phyloP scores from a whole-genome alignment of 2,329 filamentous ascomycete species.

The Tolypocladium endophyticum region DNA sequence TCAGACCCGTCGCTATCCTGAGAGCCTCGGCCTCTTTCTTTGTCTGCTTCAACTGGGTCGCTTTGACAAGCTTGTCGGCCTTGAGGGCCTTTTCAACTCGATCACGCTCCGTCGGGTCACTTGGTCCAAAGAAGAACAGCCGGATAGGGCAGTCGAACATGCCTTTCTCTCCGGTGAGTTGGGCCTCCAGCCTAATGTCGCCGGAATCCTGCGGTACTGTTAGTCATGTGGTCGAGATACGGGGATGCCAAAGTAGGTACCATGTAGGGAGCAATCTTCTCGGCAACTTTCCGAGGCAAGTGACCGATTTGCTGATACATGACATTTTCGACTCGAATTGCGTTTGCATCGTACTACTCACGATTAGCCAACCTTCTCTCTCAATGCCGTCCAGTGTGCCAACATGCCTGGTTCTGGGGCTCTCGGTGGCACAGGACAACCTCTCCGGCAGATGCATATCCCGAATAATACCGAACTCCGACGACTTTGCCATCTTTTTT shows the following conservation, averaged over 20 bases:
- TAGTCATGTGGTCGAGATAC: no score
- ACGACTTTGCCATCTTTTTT: conserved; percentile 36
- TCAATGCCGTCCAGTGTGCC: not conserved
- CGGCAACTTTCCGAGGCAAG: conserved; percentile 54
- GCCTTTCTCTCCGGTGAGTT: conserved; percentile 56
- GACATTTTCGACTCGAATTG: conserved; percentile 70
- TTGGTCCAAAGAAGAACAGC: conserved; percentile 59
- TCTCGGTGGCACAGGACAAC: conserved; percentile 54
- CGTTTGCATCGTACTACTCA: conserved; percentile 57
- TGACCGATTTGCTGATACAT: conserved; percentile 69
- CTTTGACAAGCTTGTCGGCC: conserved; percentile 51
- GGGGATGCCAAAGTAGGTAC: conserved; percentile 25
- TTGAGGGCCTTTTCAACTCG: conserved; percentile 53
- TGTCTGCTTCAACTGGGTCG: conserved; percentile 44
- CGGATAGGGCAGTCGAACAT: conserved; percentile 62
- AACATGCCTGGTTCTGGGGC: conserved; percentile 45
- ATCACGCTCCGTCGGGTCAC: conserved; percentile 38
- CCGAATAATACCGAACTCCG: conserved; percentile 49
- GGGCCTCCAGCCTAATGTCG: conserved; percentile 56
- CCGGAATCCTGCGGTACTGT: conserved; percentile 34
- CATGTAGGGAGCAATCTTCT: conserved; percentile 65
- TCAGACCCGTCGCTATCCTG: conserved; percentile 31
- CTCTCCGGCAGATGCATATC: conserved; percentile 52
- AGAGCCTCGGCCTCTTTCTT: conserved; percentile 41
- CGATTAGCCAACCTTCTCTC: not conserved